Percentiles rank a stretch among this genome's conserved stretches.
Conservation (phyloP, 257 asterid species). For the Paraleonurus japonicus region DNA sequence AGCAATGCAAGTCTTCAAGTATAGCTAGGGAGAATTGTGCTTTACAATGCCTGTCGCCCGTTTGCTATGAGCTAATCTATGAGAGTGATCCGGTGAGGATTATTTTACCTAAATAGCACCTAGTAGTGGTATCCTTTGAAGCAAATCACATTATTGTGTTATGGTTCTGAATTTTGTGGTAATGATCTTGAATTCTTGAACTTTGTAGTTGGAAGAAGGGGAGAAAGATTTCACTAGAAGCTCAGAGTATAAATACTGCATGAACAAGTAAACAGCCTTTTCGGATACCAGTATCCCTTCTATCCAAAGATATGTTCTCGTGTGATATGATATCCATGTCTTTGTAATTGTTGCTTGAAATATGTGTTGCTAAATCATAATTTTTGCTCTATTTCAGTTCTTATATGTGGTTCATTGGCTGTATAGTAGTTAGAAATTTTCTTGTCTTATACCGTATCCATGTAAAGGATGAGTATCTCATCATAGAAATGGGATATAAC, state of each 20-base stretch:
- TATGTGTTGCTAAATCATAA: background rate
- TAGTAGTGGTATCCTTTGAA: background rate
- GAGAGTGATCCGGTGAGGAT: constrained; percentile 88
- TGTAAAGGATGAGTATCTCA: background rate
- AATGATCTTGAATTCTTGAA: constrained; percentile 29
- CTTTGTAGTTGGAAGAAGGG: constrained; percentile 83
- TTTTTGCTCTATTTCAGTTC: background rate
- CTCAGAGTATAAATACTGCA: constrained; percentile 89
- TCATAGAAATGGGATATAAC: background rate
- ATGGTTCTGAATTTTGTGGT: constrained; percentile 1
- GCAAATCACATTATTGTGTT: constrained; percentile 10
- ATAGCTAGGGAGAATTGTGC: constrained; percentile 89
- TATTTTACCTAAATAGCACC: background rate
- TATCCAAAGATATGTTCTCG: background rate
- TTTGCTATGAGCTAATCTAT: constrained; percentile 73
- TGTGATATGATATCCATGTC: background rate
- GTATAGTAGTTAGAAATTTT: constrained; percentile 7
- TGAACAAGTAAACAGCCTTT: constrained; percentile 68
- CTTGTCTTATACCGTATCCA: background rate
- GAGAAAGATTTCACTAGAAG: constrained; percentile 76
- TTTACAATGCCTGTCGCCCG: constrained; percentile 74
- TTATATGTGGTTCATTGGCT: background rate
- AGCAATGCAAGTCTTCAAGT: constrained; percentile 62
- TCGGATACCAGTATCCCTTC: background rate
- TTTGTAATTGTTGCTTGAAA: constrained; percentile 7